A percentile compares a stretch with the other conserved stretches of the same genome.
These are phyloP conservation scores for Papilionanthe hybrid DNA, from an alignment of 116 monocot species.

Conservation along the genomic window DNA sequence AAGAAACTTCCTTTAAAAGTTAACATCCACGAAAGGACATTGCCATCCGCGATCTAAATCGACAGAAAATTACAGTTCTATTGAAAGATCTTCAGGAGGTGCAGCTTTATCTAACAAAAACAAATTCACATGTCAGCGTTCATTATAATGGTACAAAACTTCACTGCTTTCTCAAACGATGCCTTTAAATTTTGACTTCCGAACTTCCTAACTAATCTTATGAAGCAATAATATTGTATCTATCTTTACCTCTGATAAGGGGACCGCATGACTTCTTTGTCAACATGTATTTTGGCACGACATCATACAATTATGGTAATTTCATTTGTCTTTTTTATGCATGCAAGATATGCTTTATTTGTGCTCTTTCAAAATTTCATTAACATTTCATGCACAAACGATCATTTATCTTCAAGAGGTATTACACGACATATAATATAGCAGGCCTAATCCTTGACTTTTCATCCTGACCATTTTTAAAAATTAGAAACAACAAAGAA, in stretches of 20 bases:
- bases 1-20: not conserved
- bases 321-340: not conserved
- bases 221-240: not conserved
- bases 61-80: too few relatives aligned
- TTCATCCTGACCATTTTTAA: not conserved
- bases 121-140: too few relatives aligned
- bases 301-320: not conserved
- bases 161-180: too few relatives aligned
- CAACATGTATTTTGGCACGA: not conserved
- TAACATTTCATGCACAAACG: not conserved
- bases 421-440: slow-evolving; percentile 1
- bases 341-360: not conserved
- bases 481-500: not conserved
- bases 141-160: too few relatives aligned
- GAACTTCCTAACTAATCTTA: not conserved
- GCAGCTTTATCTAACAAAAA: too few relatives aligned
- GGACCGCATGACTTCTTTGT: not conserved
- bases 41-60: too few relatives aligned
- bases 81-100: too few relatives aligned
- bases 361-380: not conserved
- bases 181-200: not conserved
- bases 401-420: not conserved
- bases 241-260: not conserved
- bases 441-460: not conserved
- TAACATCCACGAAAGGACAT: too few relatives aligned